Base-by-base conservation (phyloP, 1,139 yeast species). In the Hemisphaericaspora subhashii region DNA sequence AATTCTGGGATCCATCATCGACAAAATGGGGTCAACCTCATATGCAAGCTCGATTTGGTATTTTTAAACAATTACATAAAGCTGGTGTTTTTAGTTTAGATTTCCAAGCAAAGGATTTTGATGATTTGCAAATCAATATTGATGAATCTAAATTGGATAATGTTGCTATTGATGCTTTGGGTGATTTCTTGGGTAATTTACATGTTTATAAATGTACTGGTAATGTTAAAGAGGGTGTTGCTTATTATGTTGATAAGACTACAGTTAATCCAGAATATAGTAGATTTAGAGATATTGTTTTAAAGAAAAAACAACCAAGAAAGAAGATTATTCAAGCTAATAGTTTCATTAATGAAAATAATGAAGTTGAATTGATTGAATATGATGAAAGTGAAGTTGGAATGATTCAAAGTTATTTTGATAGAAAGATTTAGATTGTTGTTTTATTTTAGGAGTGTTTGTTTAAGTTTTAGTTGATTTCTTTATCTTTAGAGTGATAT, bases 11-110 rank as follows among this genome's bases (percentile, higher is more conserved):
- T 60, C 95, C 96, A 31, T 62, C 66, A 33, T 73, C 87, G 26
- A 66, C 72, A 45, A 86, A 86, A 61, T 88, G 96, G 96, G 96
- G 96, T 25, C 96, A 88, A 65, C 82, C 96, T n/a, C 96, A 88
- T 58, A 86, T 87, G 89, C 95, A 87, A 67, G 96, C 95, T 5
- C 73, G 96, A 57, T 88, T 77, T 61, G 86, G 92, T 27, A 87
- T 88, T 51, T 73, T 86, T 72, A 86, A 85, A 65, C 76, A 83
- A 22, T 81, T 86, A 56, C 66, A 84, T 53, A 71, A 80, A 39
- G 89, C 94, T 4, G 83, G 85, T 15, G 79, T 83, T 22, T 81
- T 77, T 36, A 68, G 72, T 38, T 63, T 87, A 44, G 69, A 70
- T 39, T 69, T 71, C 52, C 55, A 72, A n/a, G 60, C 64, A n/a